These are phyloP conservation scores for Aspergillus uvarum DNA, from an alignment of 2,329 filamentous ascomycete species.

Conservation along the genomic window DNA sequence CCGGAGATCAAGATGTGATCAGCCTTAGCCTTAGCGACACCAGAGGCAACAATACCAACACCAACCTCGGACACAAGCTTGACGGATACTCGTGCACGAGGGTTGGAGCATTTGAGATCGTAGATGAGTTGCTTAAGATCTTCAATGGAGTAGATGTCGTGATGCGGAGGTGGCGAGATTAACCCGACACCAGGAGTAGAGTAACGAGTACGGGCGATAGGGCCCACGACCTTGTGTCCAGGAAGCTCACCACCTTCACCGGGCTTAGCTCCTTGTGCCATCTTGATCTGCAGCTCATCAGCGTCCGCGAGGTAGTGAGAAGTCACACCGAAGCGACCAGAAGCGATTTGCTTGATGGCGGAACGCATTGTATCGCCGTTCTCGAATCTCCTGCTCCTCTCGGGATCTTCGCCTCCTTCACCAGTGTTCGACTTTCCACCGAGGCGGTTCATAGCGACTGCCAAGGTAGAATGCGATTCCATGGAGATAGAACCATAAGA, in stretches of 20 bases:
- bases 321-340: constrained; percentile 92
- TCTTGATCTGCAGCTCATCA: constrained; percentile 97
- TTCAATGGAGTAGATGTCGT: constrained; percentile 98
- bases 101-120: constrained; percentile 94
- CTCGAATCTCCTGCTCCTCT: constrained; percentile 79
- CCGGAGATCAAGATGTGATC: constrained; percentile 96
- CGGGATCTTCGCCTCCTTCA: constrained; percentile 93
- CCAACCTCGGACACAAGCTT: constrained; percentile 97
- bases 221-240: constrained; percentile 92
- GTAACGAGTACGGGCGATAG: constrained; percentile 90
- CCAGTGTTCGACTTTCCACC: constrained; percentile 97
- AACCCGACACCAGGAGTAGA: constrained; percentile 95
- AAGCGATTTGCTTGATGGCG: constrained; percentile 96
- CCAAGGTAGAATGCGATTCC: constrained; percentile 94
- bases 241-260: constrained; percentile 97
- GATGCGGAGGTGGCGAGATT: constrained; percentile 92
- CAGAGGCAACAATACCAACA: constrained; percentile 94
- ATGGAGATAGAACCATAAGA: constrained; percentile 98
- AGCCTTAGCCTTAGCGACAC: constrained; percentile 95
- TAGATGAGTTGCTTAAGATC: constrained; percentile 98
- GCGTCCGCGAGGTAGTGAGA: constrained; percentile 92
- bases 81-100: constrained; percentile 86
- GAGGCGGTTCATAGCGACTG: constrained; percentile 93
- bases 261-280: constrained; percentile 97
- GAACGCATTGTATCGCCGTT: constrained; percentile 97